Evolutionary conservation across 2,329 filamentous ascomycete genomes (phyloP).

Genomic region (Tolypocladium paradoxum): DNA sequence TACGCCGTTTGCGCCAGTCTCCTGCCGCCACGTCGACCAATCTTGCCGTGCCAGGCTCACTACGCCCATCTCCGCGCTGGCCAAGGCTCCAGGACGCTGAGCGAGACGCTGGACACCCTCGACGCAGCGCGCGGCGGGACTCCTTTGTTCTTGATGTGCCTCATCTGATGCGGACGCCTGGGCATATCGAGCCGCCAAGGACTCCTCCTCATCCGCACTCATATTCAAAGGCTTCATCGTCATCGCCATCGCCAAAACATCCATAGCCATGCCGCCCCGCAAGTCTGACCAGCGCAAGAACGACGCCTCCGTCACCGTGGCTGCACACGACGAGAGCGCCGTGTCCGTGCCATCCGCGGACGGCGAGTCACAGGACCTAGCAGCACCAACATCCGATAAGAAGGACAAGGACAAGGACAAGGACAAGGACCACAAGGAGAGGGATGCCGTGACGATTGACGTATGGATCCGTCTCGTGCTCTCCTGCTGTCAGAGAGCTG

Average conservation of each 20-base stretch:
- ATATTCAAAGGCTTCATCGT: conserved; percentile 2
- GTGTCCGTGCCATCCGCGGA: conserved; percentile 1
- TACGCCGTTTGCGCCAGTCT: neutral
- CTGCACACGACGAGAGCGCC: conserved; percentile 11
- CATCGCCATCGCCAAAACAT: neutral
- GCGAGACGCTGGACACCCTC: neutral
- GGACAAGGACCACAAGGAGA: conserved; percentile 17
- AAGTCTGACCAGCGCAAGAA: conserved; percentile 41
- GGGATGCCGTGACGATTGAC: conserved; percentile 41
- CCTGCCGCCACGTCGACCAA: neutral
- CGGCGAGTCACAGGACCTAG: conserved; percentile 12
- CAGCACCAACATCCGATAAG: conserved; percentile 16
- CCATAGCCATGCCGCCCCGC: conserved; percentile 38
- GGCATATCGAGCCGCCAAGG: neutral
- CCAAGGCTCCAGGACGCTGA: neutral
- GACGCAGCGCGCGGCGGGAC: neutral
- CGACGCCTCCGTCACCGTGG: conserved; percentile 35
- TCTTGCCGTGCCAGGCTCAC: neutral
- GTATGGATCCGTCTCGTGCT: conserved; percentile 18
- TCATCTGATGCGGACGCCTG: neutral
- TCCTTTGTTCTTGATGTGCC: neutral
- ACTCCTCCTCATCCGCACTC: neutral
- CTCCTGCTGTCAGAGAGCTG: neutral
- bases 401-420: conserved; percentile 19
- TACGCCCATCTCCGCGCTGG: neutral